Percentiles rank a stretch among this genome's conserved stretches.
Conservation (phyloP, 2,329 filamentous ascomycete genomes). For the Fusarium buharicum region DNA sequence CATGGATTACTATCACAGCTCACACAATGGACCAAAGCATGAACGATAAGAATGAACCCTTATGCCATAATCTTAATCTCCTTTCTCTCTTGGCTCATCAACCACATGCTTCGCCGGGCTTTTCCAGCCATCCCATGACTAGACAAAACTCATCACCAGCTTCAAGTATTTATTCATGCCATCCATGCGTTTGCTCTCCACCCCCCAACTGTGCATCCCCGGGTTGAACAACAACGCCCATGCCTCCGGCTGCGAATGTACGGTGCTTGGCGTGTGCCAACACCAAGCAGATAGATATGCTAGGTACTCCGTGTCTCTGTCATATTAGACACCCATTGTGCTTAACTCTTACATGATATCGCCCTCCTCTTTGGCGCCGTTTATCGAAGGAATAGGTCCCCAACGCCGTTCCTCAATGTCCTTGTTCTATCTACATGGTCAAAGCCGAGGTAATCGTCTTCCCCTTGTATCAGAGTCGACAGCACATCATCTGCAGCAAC, state of each 20-base stretch:
- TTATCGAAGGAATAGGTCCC: constrained; percentile 69
- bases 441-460: constrained; percentile 72
- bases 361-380: constrained; percentile 8
- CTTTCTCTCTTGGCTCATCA: constrained; percentile 7
- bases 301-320: constrained; percentile 24
- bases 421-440: constrained; percentile 73
- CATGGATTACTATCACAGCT: no score
- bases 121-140: constrained; percentile 13
- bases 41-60: constrained; percentile 29
- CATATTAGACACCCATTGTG: constrained; percentile 9
- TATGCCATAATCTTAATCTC: constrained; percentile 27
- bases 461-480: constrained; percentile 60
- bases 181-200: constrained; percentile 18
- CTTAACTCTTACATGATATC: constrained; percentile 13
- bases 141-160: constrained; percentile 4
- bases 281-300: constrained; percentile 22
- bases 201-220: constrained; percentile 7
- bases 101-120: constrained; percentile 1
- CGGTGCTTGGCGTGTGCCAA: constrained; percentile 8
- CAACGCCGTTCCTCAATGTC: constrained; percentile 66
- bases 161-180: constrained; percentile 5
- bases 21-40: background rate
- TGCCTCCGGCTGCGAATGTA: constrained; percentile 18
- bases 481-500: constrained; percentile 65
- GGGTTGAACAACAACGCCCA: constrained; percentile 7